These are phyloP conservation scores for Catharanthus roseus DNA, from an alignment of 257 asterid genomes.

Conservation along the genomic window DNA sequence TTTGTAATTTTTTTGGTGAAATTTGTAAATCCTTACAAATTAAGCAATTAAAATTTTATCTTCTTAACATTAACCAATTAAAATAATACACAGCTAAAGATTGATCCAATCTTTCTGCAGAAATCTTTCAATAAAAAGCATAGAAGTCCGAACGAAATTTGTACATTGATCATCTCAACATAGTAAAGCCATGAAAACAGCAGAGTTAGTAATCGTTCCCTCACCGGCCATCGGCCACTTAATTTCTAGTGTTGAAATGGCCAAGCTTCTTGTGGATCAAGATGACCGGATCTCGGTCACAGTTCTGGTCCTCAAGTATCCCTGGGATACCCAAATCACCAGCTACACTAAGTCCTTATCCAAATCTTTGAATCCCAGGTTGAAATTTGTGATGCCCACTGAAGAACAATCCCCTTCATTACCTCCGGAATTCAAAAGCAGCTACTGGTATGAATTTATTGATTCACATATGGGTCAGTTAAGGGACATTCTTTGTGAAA, in stretches of 20 bases:
- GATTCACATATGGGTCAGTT: constrained; percentile 10
- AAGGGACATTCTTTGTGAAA: constrained; percentile 1
- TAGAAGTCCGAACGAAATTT: no score
- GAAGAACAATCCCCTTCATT: background rate
- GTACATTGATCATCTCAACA: no score
- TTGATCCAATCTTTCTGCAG: no score
- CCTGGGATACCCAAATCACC: constrained; percentile 6
- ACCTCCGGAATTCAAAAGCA: background rate
- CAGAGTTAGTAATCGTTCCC: constrained; percentile 2
- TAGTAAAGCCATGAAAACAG: constrained; percentile 3
- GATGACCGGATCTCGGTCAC: constrained; percentile 4
- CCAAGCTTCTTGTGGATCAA: background rate
- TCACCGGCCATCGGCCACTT: background rate
- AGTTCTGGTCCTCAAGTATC: constrained; percentile 6
- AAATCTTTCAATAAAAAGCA: no score
- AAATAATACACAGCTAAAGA: no score
- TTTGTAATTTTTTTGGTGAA: no score
- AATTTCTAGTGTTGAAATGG: background rate
- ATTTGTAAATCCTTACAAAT: no score
- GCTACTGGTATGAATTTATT: background rate
- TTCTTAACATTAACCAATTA: no score
- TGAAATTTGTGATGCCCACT: constrained; percentile 6
- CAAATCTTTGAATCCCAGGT: background rate
- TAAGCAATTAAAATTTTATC: no score
- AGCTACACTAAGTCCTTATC: background rate